Conservation (phyloP, 495 filamentous ascomycete species). For the Oleoguttula mirabilis region DNA sequence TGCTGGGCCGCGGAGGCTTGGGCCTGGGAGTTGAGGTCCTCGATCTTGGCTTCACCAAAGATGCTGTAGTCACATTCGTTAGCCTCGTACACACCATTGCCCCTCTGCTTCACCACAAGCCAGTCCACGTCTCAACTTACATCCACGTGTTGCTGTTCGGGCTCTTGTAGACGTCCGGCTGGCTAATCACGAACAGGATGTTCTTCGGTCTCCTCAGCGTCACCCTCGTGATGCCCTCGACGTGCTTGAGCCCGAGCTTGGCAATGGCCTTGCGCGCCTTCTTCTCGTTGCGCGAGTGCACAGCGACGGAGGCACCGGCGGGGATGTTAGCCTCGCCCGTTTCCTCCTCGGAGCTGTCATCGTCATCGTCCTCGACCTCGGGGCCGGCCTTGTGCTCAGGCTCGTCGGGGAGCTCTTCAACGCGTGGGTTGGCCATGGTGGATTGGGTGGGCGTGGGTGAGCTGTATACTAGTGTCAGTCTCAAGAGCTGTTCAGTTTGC, state of each 20-base stretch:
- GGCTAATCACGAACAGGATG: slow-evolving; percentile 98
- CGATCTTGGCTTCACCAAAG: slow-evolving; percentile 99
- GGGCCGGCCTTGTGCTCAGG: slow-evolving; percentile 52
- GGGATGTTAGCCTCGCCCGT: slow-evolving; percentile 55
- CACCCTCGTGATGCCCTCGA: slow-evolving; percentile 94
- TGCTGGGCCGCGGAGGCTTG: slow-evolving; percentile 88
- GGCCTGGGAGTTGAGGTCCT: slow-evolving; percentile 95
- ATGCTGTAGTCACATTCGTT: slow-evolving; percentile 58
- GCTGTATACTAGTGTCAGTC: not conserved
- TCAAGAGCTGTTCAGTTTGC: no score
- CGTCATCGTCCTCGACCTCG: slow-evolving; percentile 65
- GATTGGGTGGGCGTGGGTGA: not conserved
- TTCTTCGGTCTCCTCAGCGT: slow-evolving; percentile 97
- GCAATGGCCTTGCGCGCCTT: slow-evolving; percentile 97
- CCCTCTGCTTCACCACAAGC: no score
- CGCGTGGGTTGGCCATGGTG: slow-evolving; percentile 91
- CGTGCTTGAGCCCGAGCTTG: slow-evolving; percentile 92
- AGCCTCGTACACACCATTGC: no score
- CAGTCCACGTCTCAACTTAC: slow-evolving; percentile 55
- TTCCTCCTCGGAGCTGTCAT: slow-evolving; percentile 50
- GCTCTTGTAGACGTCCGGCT: slow-evolving; percentile 98
- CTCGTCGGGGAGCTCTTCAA: slow-evolving; percentile 95
- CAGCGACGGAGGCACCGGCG: slow-evolving; percentile 70
- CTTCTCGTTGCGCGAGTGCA: slow-evolving; percentile 99
- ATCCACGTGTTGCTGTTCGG: slow-evolving; percentile 98